A percentile compares a stretch with the other conserved stretches of the same genome.
Conservation (phyloP, 495 filamentous ascomycete genomes). For the Tuber aestivum region DNA sequence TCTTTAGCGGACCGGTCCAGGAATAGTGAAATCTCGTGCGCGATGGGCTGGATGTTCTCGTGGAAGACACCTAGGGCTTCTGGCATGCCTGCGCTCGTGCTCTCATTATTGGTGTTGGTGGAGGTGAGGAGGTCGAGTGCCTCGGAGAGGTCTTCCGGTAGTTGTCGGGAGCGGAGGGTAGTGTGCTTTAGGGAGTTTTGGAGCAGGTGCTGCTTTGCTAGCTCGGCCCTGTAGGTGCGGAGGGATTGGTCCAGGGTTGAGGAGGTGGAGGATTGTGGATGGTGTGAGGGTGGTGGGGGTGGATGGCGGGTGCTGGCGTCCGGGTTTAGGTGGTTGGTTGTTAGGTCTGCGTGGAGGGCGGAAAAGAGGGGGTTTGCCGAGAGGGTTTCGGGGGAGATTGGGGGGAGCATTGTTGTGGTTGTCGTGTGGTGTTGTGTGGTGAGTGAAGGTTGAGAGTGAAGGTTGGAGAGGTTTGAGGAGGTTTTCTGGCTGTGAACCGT, state of each 20-base stretch:
- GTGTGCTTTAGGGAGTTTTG: constrained; percentile 26
- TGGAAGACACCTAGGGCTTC: constrained; percentile 36
- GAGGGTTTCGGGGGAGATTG: constrained; percentile 28
- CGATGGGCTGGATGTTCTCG: constrained; percentile 27
- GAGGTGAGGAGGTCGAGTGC: constrained; percentile 35
- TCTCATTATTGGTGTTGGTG: constrained; percentile 7
- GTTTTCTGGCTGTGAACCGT: background rate
- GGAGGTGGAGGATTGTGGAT: constrained; percentile 14
- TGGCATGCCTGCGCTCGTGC: constrained; percentile 16
- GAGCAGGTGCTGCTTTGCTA: constrained; percentile 37
- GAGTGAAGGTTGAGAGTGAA: background rate
- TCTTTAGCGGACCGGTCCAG: constrained; percentile 24
- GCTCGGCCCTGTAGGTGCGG: constrained; percentile 40
- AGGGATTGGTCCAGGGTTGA: constrained; percentile 25
- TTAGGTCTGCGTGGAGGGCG: constrained; percentile 32
- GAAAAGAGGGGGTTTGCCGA: constrained; percentile 35
- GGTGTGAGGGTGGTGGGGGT: constrained; percentile 34
- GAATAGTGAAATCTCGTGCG: constrained; percentile 26
- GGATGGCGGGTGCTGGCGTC: constrained; percentile 30
- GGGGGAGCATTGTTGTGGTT: constrained; percentile 34
- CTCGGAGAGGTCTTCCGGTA: constrained; percentile 40
- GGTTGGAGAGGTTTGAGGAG: background rate
- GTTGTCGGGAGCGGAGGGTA: constrained; percentile 16
- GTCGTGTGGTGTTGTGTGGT: background rate
- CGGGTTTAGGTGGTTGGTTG: constrained; percentile 35